A percentile compares a stretch with the other conserved stretches of the same genome.
These are phyloP conservation scores for Diplosphaera chodatii DNA, from an alignment of 139 green algal species.

Conservation along the genomic window DNA sequence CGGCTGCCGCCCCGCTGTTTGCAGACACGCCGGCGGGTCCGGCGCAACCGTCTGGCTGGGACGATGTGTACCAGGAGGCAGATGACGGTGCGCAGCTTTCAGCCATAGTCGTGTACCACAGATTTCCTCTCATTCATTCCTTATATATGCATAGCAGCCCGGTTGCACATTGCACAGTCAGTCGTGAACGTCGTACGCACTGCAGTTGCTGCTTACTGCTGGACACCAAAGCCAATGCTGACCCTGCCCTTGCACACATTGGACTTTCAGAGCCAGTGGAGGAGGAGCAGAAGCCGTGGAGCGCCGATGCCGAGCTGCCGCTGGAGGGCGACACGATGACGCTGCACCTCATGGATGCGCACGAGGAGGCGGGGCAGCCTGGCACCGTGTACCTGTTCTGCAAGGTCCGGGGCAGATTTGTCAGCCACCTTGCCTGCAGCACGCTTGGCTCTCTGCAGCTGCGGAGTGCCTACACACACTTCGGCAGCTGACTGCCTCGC, in stretches of 20 bases:
- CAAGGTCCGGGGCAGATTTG: conserved; percentile 68
- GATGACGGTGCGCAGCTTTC: neutral
- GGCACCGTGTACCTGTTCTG: conserved; percentile 88
- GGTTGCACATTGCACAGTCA: no score
- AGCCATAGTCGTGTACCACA: no score
- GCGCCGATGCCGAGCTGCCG: conserved; percentile 32
- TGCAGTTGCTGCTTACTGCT: no score
- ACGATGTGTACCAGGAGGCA: neutral
- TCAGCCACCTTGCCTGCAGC: no score
- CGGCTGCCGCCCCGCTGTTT: neutral
- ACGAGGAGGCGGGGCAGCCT: conserved; percentile 70
- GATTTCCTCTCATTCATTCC: no score
- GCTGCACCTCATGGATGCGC: conserved; percentile 88
- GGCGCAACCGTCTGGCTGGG: neutral
- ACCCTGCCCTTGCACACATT: no score
- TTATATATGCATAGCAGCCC: no score
- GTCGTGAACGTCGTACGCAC: no score
- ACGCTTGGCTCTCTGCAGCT: no score
- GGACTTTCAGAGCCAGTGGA: neutral
- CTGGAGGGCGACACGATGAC: conserved; percentile 63
- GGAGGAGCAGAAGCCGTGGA: conserved; percentile 8
- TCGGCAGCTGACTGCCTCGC: no score
- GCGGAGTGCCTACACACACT: neutral
- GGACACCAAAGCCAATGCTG: no score
- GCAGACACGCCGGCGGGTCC: neutral